Conservation (phyloP, 192 early-diverging fungal species). For the Backusella psychrophila region DNA sequence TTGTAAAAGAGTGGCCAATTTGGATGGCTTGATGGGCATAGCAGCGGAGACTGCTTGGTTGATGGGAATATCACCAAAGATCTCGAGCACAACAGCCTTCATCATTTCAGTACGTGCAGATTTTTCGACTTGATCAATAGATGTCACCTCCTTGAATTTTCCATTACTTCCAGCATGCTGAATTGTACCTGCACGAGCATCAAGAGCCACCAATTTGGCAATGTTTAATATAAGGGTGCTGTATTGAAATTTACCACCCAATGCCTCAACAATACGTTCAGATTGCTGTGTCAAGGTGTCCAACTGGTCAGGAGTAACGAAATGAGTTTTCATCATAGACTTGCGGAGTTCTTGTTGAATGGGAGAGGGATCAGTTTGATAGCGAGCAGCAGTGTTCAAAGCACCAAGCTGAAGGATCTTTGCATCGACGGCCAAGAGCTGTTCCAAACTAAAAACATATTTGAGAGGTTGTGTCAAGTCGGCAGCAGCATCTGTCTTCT, state of each 20-base stretch:
- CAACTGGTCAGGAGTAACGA: constrained; percentile 11
- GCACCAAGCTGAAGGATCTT: constrained; percentile 21
- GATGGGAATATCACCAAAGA: constrained; percentile 25
- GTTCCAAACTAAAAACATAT: background rate
- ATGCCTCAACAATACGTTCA: background rate
- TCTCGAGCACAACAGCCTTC: constrained; percentile 16
- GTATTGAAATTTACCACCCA: constrained; percentile 14
- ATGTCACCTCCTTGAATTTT: background rate
- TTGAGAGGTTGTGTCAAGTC: constrained; percentile 5
- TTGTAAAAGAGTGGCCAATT: constrained; percentile 3
- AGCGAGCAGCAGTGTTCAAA: background rate
- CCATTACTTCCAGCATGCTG: background rate
- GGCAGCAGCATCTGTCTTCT: background rate
- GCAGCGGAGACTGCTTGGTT: constrained; percentile 21
- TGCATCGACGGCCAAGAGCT: background rate
- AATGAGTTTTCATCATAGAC: background rate
- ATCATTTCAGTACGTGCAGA: background rate
- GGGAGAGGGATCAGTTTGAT: background rate
- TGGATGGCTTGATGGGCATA: constrained; percentile 20
- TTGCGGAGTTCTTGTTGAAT: background rate
- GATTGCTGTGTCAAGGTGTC: background rate
- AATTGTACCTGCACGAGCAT: constrained; percentile 7
- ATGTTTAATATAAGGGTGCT: constrained; percentile 15
- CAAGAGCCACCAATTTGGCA: background rate
- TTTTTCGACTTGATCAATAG: background rate